phyloP scores from a whole-genome alignment of 768 basidiomycete species.

The Holtermanniella nyarrowii region DNA sequence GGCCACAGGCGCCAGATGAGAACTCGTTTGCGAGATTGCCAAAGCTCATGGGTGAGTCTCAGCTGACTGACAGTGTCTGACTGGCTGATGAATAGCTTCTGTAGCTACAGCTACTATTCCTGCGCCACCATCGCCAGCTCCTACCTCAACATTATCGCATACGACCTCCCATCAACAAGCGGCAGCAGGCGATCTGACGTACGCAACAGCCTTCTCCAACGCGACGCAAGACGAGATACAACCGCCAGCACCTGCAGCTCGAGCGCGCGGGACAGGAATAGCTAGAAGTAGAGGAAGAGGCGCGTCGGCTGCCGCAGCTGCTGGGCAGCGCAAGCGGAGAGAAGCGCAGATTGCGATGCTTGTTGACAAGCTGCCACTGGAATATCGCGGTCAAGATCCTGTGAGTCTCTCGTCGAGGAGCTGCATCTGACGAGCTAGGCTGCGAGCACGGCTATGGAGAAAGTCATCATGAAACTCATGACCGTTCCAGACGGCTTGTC shows the following conservation, averaged over 20 bases:
- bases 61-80: no score
- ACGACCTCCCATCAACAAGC: constrained; percentile 3
- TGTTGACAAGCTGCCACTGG: constrained; percentile 67
- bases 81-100: not conserved
- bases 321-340: constrained; percentile 50
- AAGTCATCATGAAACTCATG: constrained; percentile 18
- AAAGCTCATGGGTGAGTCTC: constrained; percentile 5
- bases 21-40: constrained; percentile 8
- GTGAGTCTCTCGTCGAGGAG: constrained; percentile 44
- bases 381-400: constrained; percentile 80
- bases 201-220: constrained; percentile 29
- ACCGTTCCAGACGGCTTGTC: not conserved
- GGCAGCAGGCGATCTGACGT: constrained; percentile 30
- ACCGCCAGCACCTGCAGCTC: constrained; percentile 40
- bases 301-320: constrained; percentile 32
- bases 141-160: not conserved
- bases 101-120: not conserved
- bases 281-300: constrained; percentile 44
- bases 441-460: constrained; percentile 41
- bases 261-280: constrained; percentile 40
- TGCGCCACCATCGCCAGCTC: constrained; percentile 1
- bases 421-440: constrained; percentile 9
- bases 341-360: constrained; percentile 50
- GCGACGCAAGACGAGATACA: constrained; percentile 16
- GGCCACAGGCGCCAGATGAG: constrained; percentile 48